Evolutionary conservation across 2,329 filamentous ascomycete genomes (phyloP).

Genomic region (Apiospora koreana): DNA sequence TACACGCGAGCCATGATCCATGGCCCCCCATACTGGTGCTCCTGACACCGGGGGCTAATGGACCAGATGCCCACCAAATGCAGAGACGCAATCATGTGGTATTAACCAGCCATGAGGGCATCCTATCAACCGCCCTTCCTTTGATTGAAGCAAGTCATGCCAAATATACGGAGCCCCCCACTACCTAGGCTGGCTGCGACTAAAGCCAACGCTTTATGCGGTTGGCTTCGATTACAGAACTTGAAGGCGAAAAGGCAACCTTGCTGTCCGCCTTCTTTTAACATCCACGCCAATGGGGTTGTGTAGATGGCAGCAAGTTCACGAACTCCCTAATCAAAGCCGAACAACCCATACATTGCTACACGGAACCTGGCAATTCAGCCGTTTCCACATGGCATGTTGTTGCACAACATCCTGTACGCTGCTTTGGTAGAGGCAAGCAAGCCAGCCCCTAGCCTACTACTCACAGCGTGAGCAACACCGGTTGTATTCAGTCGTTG

Average conservation of each 20-base stretch:
- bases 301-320: background rate
- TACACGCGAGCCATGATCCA: background rate
- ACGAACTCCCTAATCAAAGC: background rate
- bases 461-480: background rate
- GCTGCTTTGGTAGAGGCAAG: background rate
- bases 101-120: background rate
- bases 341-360: background rate
- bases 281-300: background rate
- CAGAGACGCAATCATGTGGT: background rate
- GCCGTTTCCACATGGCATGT: background rate
- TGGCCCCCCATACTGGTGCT: background rate
- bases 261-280: background rate
- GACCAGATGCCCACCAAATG: background rate
- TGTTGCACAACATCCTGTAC: background rate
- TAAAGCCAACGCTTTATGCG: constrained; percentile 5
- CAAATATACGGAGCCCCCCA: background rate
- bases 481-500: background rate
- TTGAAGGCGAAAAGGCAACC: background rate
- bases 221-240: background rate
- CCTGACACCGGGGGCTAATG: background rate
- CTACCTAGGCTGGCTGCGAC: background rate
- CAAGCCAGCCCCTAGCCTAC: background rate
- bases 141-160: constrained; percentile 1
- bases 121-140: background rate
- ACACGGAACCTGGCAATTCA: background rate